Evolutionary conservation across 306 rosid genomes (phyloP).

Genomic region (Gleditsia sinensis): DNA sequence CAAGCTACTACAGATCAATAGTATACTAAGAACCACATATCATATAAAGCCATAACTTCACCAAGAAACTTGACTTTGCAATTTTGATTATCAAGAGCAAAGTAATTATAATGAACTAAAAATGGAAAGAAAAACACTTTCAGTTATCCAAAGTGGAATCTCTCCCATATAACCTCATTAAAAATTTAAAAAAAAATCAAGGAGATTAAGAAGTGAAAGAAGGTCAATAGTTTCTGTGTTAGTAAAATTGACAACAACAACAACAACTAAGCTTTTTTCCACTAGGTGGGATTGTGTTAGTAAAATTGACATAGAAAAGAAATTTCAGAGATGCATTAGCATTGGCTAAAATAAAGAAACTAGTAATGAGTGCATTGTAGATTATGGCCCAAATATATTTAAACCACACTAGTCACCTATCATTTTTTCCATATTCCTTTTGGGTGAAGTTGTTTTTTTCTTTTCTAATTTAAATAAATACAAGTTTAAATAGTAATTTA

Average conservation of each 20-base stretch:
- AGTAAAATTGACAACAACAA: not conserved
- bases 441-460: not conserved
- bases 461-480: not conserved
- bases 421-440: not conserved
- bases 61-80: not conserved
- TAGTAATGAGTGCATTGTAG: not conserved
- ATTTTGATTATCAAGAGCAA: not conserved
- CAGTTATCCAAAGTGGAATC: not conserved
- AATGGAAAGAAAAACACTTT: not conserved
- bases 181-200: not conserved
- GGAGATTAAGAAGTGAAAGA: not conserved
- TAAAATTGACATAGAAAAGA: not conserved
- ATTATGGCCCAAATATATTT: not conserved
- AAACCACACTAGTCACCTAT: not conserved
- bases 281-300: too few relatives aligned
- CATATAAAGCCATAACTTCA: not conserved
- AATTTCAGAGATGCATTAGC: constrained; percentile 8
- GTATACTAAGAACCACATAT: not conserved
- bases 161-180: not conserved
- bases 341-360: not conserved
- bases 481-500: not conserved
- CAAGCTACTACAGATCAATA: not conserved
- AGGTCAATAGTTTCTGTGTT: not conserved
- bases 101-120: not conserved
- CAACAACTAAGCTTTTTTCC: too few relatives aligned